phyloP scores from a whole-genome alignment of 1,139 yeast species.

The Scheffersomyces illinoinensis region DNA sequence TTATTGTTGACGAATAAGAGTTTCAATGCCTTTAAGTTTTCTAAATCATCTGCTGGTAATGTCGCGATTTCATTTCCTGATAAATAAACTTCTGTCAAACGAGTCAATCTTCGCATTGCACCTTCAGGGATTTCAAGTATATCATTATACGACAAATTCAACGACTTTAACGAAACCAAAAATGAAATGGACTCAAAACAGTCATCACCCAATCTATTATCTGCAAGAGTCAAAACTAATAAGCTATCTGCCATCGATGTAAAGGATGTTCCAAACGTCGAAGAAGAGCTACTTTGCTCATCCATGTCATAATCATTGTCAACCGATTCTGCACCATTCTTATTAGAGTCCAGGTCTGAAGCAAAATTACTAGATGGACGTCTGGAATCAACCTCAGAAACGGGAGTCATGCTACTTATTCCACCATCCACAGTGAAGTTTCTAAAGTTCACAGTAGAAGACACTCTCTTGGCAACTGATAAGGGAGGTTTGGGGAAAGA shows the following conservation, averaged over 20 bases:
- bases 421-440: conserved; percentile 9
- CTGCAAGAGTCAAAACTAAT: conserved; percentile 66
- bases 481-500: conserved; percentile 62
- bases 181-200: conserved; percentile 69
- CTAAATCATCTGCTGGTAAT: conserved; percentile 85
- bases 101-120: conserved; percentile 57
- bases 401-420: conserved; percentile 3
- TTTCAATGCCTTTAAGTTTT: conserved; percentile 55
- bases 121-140: conserved; percentile 79
- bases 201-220: conserved; percentile 80
- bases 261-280: conserved; percentile 13
- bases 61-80: conserved; percentile 83
- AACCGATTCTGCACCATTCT: conserved; percentile 1
- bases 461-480: conserved; percentile 35
- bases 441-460: conserved; percentile 30
- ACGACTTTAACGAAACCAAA: conserved; percentile 56
- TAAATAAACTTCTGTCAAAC: conserved; percentile 67
- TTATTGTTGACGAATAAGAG: conserved; percentile 78
- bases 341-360: not conserved
- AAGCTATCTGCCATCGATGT: conserved; percentile 53
- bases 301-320: conserved; percentile 3
- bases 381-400: conserved; percentile 5
- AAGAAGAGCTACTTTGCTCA: conserved; percentile 4
- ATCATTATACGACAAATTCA: conserved; percentile 84
- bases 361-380: conserved; percentile 11